phyloP scores from a whole-genome alignment of 805 yeast genomes.

The Wickerhamomyces canadensis region DNA sequence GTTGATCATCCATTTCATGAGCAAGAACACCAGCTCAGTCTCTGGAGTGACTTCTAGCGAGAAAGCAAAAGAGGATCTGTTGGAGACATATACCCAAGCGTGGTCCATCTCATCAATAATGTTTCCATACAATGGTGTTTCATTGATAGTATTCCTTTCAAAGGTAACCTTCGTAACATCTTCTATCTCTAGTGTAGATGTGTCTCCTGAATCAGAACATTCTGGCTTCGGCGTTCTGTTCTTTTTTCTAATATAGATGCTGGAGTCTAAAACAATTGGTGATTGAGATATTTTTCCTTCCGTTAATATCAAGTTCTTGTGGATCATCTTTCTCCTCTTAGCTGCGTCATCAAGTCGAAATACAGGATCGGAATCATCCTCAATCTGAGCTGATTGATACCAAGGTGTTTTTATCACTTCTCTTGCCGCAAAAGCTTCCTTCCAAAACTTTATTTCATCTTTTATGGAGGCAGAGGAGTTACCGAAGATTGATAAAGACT shows the following conservation, averaged over 20 bases:
- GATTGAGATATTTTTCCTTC: slow-evolving; percentile 1
- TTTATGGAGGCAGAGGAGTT: slow-evolving; percentile 21
- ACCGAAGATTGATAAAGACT: slow-evolving; percentile 18
- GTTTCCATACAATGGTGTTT: not conserved
- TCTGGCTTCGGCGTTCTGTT: slow-evolving; percentile 10
- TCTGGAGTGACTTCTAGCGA: slow-evolving; percentile 3
- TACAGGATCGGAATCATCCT: slow-evolving; percentile 1
- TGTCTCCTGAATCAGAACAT: slow-evolving; percentile 9
- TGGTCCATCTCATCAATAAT: slow-evolving; percentile 2
- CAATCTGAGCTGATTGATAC: slow-evolving; percentile 22
- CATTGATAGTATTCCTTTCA: not conserved
- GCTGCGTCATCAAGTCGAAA: slow-evolving; percentile 3
- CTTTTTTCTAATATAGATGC: slow-evolving; percentile 14
- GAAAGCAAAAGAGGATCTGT: slow-evolving; percentile 1
- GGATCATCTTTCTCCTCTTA: slow-evolving; percentile 5
- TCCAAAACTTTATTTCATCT: slow-evolving; percentile 34
- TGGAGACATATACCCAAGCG: slow-evolving; percentile 2
- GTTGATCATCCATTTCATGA: slow-evolving; percentile 20
- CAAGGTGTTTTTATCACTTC: slow-evolving; percentile 28
- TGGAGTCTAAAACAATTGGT: slow-evolving; percentile 16
- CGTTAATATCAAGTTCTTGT: slow-evolving; percentile 1
- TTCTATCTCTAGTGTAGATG: slow-evolving; percentile 4
- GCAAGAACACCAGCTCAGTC: slow-evolving; percentile 10
- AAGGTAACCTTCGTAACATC: not conserved
- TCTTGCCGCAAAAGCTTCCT: slow-evolving; percentile 21